Evolutionary conservation across 106 monocot genomes (phyloP).

Genomic region (Cymbidium sinense): DNA sequence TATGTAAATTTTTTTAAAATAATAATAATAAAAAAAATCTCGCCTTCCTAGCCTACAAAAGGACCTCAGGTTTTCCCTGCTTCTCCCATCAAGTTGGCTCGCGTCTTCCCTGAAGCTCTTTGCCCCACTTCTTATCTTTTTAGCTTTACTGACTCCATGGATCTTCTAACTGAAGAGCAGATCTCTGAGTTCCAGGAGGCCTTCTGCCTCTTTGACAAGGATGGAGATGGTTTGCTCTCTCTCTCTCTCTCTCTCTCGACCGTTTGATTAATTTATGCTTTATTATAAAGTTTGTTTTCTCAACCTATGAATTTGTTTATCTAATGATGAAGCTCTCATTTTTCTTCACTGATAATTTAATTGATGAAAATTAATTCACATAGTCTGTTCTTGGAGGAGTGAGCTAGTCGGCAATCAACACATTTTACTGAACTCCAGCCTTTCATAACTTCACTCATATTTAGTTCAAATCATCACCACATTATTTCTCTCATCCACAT

Average conservation of each 20-base stretch:
- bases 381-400: no score
- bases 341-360: background rate
- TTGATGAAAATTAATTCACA: background rate
- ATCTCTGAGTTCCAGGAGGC: conserved; percentile 42
- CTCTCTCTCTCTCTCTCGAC: background rate
- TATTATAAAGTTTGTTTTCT: no score
- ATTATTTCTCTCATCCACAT: no score
- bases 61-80: background rate
- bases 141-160: background rate
- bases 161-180: conserved; percentile 24
- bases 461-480: no score
- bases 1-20: no score
- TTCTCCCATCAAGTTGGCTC: background rate
- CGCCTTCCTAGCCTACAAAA: background rate
- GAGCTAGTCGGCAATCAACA: background rate
- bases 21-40: background rate
- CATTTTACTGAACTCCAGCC: background rate
- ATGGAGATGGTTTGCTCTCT: conserved; percentile 34
- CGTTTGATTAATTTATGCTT: no score
- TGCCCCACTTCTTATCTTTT: no score
- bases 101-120: background rate
- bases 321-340: no score
- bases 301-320: no score
- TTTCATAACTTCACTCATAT: no score
- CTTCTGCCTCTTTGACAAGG: conserved; percentile 54